Base-by-base conservation (phyloP, 2,329 filamentous ascomycete species). In the Coniochaeta hoffmannii region DNA sequence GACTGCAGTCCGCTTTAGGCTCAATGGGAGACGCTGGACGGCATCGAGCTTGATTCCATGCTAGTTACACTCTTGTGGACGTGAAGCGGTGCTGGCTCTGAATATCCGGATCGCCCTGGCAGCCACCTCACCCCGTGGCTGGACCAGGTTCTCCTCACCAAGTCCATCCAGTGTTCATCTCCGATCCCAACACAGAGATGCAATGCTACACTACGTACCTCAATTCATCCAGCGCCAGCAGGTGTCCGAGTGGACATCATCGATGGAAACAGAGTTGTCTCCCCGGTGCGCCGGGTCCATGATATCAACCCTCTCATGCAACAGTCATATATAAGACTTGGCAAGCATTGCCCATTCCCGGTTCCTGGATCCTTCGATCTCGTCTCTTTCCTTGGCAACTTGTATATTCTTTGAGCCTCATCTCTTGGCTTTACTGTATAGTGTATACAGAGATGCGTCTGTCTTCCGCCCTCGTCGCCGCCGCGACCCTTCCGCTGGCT, bases 91-190 rank as follows among this genome's bases (percentile, higher is more conserved):
- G 11, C 26, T 12, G 10, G 11, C 38, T 44, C 38, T 44, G 38
- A 46, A 46, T 46, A 46, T 22, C 41, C 41, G 41, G 41, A 46
- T 46, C 41, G 41, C 41, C 41, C 41, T 46, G 41, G 41, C 24
- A 46, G 41, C 22, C 41, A 46, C 41, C 41, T 28, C 19, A 28
- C 41, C 41, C 26, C 41, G 41, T 46, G 41, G 41, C n/a, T n/a
- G 22, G 41, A 46, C 41, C 41, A 12, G 22, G 41, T 46, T 46
- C 41, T 46, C 41, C 41, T 46, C 41, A 46, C 41, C 41, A 15
- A 46, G 34, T 15, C 9, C 12, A 19, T 28, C 41, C 19, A 46
- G 24, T 28, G 41, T 46, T n/a, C 41, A 46, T 46, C 22, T 46
- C 41, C 41, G 41, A 19, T 46, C 41, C 41, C 41, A 46, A 46